Evolutionary conservation across 108 stramenopile genomes (phyloP).

Genomic region (Skeletonema grethae): DNA sequence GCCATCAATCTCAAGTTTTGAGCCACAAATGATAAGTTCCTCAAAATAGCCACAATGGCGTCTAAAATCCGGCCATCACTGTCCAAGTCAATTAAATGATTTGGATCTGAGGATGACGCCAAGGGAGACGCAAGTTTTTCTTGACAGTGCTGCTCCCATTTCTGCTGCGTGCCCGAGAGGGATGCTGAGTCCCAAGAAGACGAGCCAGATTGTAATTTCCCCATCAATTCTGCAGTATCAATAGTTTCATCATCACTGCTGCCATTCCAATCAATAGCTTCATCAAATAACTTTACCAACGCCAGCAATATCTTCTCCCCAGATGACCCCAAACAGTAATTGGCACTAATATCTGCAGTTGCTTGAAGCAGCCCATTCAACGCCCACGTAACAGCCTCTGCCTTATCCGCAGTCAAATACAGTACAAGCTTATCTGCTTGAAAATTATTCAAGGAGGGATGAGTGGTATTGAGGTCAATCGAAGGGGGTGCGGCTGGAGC

Average conservation of each 20-base stretch:
- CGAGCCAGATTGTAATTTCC: constrained; percentile 34
- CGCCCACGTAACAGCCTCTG: constrained; percentile 47
- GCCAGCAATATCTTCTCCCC: constrained; percentile 57
- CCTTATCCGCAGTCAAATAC: constrained; percentile 19
- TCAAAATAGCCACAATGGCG: constrained; percentile 33
- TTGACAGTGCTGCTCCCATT: constrained; percentile 45
- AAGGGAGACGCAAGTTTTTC: constrained; percentile 49
- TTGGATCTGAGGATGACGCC: constrained; percentile 69
- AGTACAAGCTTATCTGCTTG: constrained; percentile 19
- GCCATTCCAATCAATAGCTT: constrained; percentile 60
- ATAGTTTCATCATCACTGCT: constrained; percentile 4
- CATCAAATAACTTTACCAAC: constrained; percentile 59
- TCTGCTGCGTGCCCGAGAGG: constrained; percentile 30
- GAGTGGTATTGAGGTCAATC: constrained; percentile 42
- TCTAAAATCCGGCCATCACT: constrained; percentile 33
- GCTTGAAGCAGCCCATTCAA: constrained; percentile 65
- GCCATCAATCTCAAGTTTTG: constrained; percentile 77
- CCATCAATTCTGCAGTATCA: constrained; percentile 6
- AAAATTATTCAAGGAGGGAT: constrained; percentile 31
- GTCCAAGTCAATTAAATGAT: constrained; percentile 52
- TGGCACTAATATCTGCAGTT: constrained; percentile 58
- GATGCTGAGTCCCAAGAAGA: constrained; percentile 40
- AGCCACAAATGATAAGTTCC: constrained; percentile 56
- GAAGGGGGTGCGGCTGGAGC: constrained; percentile 35
- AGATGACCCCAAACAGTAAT: constrained; percentile 59